A percentile compares a stretch with the other conserved stretches of the same genome.
Conservation (phyloP, 192 early-diverging fungal species). For the Coemansia sp. region DNA sequence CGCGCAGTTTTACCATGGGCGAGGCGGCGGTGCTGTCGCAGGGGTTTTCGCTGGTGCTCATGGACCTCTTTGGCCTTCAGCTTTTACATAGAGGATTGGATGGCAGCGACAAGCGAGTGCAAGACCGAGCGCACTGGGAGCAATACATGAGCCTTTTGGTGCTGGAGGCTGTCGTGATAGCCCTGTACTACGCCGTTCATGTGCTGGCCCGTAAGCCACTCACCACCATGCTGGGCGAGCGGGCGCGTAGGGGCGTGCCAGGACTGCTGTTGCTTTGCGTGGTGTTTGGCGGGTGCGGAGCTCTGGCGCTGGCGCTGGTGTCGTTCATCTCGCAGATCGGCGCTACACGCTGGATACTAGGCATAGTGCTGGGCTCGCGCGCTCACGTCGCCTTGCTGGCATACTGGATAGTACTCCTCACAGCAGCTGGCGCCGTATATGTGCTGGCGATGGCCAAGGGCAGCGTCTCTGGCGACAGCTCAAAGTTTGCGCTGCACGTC, state of each 20-base stretch:
- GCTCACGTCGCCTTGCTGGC: constrained; percentile 5
- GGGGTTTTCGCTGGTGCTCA: constrained; percentile 3
- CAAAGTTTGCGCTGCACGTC: constrained; percentile 56
- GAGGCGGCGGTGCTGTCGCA: constrained; percentile 35
- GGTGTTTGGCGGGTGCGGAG: constrained; percentile 1
- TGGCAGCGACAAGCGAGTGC: background rate
- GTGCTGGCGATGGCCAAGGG: background rate
- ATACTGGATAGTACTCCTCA: constrained; percentile 33
- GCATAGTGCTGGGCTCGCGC: background rate
- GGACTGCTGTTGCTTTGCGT: background rate
- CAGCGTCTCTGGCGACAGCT: background rate
- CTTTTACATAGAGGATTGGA: background rate
- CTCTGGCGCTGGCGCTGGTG: constrained; percentile 11
- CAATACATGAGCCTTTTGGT: constrained; percentile 8
- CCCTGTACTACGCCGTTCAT: background rate
- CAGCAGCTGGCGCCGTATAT: background rate
- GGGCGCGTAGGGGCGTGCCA: background rate
- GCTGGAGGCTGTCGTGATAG: constrained; percentile 14
- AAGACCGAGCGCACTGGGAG: background rate
- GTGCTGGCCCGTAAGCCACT: background rate
- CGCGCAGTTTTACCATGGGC: constrained; percentile 41
- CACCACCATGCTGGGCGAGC: background rate
- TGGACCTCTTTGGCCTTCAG: constrained; percentile 9
- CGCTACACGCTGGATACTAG: constrained; percentile 1
- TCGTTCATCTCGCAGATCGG: constrained; percentile 6